These are phyloP conservation scores for Coccomyxa sp. DNA, from an alignment of 139 green algal genomes.

Conservation along the genomic window DNA sequence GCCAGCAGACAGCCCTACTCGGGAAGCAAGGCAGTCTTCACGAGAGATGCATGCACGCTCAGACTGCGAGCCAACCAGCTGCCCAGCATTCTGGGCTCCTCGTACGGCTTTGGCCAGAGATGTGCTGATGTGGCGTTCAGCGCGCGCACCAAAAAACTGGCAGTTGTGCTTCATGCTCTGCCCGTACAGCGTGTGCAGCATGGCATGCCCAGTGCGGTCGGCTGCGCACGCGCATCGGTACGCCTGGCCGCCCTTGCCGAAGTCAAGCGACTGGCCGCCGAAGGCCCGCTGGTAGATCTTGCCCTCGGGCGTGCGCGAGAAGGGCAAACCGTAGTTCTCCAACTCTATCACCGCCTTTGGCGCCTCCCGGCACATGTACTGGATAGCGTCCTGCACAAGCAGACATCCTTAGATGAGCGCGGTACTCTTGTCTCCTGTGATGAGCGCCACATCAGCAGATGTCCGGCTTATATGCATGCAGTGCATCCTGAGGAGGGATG, in stretches of 20 bases:
- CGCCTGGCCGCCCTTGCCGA: conserved; percentile 85
- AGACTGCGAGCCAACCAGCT: too few relatives aligned
- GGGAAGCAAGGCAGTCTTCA: too few relatives aligned
- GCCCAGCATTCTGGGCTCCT: too few relatives aligned
- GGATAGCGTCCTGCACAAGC: conserved; percentile 51
- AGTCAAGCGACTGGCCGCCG: conserved; percentile 92
- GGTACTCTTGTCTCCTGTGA: too few relatives aligned
- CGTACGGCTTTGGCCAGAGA: too few relatives aligned
- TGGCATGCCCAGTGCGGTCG: conserved; percentile 97
- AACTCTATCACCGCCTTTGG: conserved; percentile 95
- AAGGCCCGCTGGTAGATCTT: conserved; percentile 99
- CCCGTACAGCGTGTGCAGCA: conserved; percentile 98
- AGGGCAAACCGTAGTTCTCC: conserved; percentile 98
- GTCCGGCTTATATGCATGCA: background rate
- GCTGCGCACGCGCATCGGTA: conserved; percentile 89
- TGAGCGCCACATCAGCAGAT: too few relatives aligned
- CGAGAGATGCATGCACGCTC: too few relatives aligned
- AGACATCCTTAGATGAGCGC: too few relatives aligned
- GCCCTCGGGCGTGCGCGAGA: conserved; percentile 95
- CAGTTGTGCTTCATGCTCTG: conserved; percentile 94
- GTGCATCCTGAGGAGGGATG: too few relatives aligned
- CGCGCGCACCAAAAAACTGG: conserved; percentile 86
- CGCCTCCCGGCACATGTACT: conserved; percentile 92
- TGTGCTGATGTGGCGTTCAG: too few relatives aligned
- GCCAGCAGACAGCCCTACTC: too few relatives aligned